Evolutionary conservation across 768 basidiomycete genomes (phyloP).

Genomic region (Crassisporium funariophilum): DNA sequence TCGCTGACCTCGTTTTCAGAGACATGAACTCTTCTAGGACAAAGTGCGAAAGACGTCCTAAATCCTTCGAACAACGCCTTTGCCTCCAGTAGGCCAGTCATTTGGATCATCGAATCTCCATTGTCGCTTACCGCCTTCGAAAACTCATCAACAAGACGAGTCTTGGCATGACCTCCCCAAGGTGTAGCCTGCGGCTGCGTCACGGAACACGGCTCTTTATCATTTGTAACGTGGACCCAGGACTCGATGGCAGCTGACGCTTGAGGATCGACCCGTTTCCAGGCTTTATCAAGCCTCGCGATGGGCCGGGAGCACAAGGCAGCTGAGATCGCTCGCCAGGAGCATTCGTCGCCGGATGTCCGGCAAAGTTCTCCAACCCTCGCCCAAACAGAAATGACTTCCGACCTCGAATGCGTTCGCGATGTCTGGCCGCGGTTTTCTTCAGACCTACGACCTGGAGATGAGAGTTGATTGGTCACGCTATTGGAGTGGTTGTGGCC

Average conservation of each 20-base stretch:
- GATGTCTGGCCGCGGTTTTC: slow-evolving; percentile 42
- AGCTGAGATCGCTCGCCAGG: slow-evolving; percentile 73
- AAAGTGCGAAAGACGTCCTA: slow-evolving; percentile 50
- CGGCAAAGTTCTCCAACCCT: slow-evolving; percentile 74
- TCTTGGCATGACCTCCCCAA: slow-evolving; percentile 68
- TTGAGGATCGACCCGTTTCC: slow-evolving; percentile 71
- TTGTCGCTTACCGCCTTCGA: slow-evolving; percentile 45
- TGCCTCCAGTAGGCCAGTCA: slow-evolving; percentile 42
- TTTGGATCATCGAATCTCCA: slow-evolving; percentile 45
- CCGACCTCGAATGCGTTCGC: slow-evolving; percentile 71
- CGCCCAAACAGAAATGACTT: slow-evolving; percentile 73
- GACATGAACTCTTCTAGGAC: slow-evolving; percentile 42
- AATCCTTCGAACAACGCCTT: slow-evolving; percentile 55
- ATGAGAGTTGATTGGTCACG: slow-evolving; percentile 20
- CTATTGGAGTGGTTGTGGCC: slow-evolving; percentile 18
- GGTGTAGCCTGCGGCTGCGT: slow-evolving; percentile 55
- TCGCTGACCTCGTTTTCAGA: slow-evolving; percentile 42
- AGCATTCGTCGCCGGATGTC: slow-evolving; percentile 72
- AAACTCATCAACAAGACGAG: slow-evolving; percentile 47
- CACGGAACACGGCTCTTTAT: slow-evolving; percentile 30
- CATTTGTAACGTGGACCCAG: slow-evolving; percentile 57
- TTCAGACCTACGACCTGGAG: slow-evolving; percentile 34
- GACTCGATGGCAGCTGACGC: slow-evolving; percentile 61
- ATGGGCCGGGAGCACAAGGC: slow-evolving; percentile 76
- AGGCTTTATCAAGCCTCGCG: slow-evolving; percentile 75